Conservation (phyloP, 148 eudicot genomes). For the Rhododendron kiyosumense region DNA sequence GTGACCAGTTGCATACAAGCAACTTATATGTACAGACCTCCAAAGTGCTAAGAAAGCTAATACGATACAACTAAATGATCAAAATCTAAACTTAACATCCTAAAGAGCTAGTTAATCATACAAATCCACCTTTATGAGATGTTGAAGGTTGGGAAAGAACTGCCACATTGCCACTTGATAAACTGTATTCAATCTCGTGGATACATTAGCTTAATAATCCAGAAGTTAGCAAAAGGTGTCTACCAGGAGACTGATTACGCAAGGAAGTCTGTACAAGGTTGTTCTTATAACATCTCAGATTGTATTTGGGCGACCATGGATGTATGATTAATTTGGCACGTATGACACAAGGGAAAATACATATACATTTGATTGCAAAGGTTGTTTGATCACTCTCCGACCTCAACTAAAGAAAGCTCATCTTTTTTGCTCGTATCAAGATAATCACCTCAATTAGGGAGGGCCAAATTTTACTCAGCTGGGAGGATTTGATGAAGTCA, state of each 20-base stretch:
- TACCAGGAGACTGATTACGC: background rate
- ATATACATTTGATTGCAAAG: background rate
- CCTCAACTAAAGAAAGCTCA: background rate
- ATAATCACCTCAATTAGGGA: background rate
- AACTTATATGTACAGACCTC: background rate
- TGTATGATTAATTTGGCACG: background rate
- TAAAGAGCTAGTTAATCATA: background rate
- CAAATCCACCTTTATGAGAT: background rate
- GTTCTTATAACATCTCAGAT: background rate
- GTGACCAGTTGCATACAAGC: background rate
- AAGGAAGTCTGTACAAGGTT: background rate
- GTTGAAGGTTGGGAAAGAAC: background rate
- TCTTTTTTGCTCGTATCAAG: background rate
- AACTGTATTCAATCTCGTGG: background rate
- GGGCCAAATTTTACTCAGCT: background rate
- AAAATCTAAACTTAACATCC: background rate
- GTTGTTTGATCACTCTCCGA: background rate
- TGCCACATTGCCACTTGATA: background rate
- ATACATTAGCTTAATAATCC: background rate
- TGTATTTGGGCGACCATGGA: background rate
- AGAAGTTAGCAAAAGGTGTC: background rate
- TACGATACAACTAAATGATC: background rate
- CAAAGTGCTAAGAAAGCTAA: background rate
- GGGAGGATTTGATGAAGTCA: background rate
- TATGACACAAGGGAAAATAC: background rate